Conservation (phyloP, 345 rosid genomes). For the Dipteronia sinensis region DNA sequence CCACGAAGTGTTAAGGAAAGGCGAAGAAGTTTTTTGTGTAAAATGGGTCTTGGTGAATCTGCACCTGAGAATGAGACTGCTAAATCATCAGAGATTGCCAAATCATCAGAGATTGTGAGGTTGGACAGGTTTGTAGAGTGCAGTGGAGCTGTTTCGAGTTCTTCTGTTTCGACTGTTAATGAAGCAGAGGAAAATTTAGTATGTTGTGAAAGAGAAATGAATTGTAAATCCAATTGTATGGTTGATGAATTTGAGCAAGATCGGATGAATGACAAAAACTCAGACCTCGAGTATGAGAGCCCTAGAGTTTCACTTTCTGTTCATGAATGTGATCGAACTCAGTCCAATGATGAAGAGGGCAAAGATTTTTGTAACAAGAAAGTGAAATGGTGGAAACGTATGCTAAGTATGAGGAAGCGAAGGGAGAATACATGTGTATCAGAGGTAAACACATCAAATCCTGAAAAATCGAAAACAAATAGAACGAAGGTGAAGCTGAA, state of each 20-base stretch:
- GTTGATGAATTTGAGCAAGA: slow-evolving; percentile 42
- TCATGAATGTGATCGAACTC: slow-evolving; percentile 17
- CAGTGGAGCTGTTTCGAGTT: slow-evolving; percentile 51
- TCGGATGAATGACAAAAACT: slow-evolving; percentile 7
- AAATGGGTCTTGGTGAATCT: slow-evolving; percentile 51
- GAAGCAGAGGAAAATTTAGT: slow-evolving; percentile 27
- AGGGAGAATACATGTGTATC: slow-evolving; percentile 7
- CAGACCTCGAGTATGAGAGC: slow-evolving; percentile 18
- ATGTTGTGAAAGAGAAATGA: slow-evolving; percentile 43
- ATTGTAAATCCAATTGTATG: slow-evolving; percentile 40
- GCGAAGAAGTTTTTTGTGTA: slow-evolving; percentile 49
- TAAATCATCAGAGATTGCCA: slow-evolving; percentile 1
- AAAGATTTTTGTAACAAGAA: slow-evolving; percentile 31
- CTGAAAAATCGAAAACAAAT: slow-evolving; percentile 27
- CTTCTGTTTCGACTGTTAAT: slow-evolving; percentile 18
- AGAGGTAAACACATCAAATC: slow-evolving; percentile 16
- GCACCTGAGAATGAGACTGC: slow-evolving; percentile 14
- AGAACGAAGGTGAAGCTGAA: slow-evolving; percentile 59
- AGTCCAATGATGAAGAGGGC: slow-evolving; percentile 19
- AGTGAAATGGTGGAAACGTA: slow-evolving; percentile 54
- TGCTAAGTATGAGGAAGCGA: slow-evolving; percentile 29
- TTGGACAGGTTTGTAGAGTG: slow-evolving; percentile 47
- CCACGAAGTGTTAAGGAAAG: slow-evolving; percentile 71
- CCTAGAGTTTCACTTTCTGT: slow-evolving; percentile 3
- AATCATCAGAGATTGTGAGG: slow-evolving; percentile 15